Evolutionary conservation across 1,284 basidiomycete genomes (phyloP), one percentile per base, ranked within the genome.

Genomic region (Mycosarcoma maydis): DNA sequence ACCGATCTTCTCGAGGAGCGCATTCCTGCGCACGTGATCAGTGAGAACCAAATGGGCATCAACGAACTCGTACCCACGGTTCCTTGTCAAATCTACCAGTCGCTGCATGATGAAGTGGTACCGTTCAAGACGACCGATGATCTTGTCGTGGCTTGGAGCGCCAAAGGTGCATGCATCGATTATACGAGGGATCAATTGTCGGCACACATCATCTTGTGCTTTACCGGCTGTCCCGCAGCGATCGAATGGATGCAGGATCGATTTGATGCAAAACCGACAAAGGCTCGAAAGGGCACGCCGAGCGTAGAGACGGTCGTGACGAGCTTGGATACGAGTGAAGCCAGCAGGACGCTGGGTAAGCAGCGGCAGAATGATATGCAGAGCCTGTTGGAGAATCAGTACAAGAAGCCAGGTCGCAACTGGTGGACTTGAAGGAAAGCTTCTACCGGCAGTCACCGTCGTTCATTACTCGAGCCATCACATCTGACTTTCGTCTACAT

Each of bases 61-160:
- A 48, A 56, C 26, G 33, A 40, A 3, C 37, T 57, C 19, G 22
- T 20, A 8, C 72, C 76, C 2, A 52, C 33, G 8, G 51, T 59
- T 3, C 69, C 76, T 4, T 69, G 75, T 22, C 72, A 66, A n/a
- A 67, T 79, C 46, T 77, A 73, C 57, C 74, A 78, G 16, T 64
- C 71, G 6, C 47, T 66, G 1, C 44, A 72, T 41, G 77, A 79
- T 50, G 66, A 73, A 24, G 69, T 78, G 14, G 76, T 79, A 26
- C 77, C 77, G 6, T 70, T 56, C 52, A 30, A 43, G 29, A 62
- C 55, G 2, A 72, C 68, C 6, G 58, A 72, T 42, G 50, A 58
- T 16, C 54, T 75, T 7, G 67, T 75, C 2, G 47, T 33, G 3
- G 32, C 43, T 1, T 75, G 71, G 73, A 57, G 51, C 29, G 30